These are phyloP conservation scores for Hymenoscyphus scutula DNA, from an alignment of 2,329 filamentous ascomycete genomes.

Conservation along the genomic window DNA sequence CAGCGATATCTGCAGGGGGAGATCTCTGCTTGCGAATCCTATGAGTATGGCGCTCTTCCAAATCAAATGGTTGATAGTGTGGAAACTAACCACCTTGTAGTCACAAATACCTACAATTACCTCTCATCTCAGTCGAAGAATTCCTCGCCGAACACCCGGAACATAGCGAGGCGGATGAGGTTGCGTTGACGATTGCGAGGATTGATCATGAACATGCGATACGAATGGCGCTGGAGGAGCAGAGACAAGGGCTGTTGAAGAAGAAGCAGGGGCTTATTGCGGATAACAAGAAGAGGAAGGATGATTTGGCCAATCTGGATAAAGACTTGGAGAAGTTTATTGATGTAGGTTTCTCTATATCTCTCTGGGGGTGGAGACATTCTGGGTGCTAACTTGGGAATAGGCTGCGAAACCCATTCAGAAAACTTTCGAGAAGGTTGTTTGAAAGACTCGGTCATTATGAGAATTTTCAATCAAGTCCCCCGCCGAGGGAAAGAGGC, in stretches of 20 bases:
- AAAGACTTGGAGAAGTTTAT: constrained; percentile 92
- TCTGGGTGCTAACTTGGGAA: constrained; percentile 12
- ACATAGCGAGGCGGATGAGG: constrained; percentile 67
- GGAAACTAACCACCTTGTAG: constrained; percentile 43
- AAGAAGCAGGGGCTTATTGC: constrained; percentile 67
- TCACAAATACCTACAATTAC: constrained; percentile 84
- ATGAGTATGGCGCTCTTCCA: constrained; percentile 71
- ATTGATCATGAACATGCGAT: constrained; percentile 89
- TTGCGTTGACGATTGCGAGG: constrained; percentile 81
- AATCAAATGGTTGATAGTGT: not conserved
- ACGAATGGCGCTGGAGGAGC: constrained; percentile 80
- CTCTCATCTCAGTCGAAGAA: constrained; percentile 78
- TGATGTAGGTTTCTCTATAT: constrained; percentile 56
- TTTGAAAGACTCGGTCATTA: constrained; percentile 21
- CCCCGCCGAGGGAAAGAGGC: not conserved
- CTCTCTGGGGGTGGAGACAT: not conserved
- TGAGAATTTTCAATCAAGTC: not conserved
- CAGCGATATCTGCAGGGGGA: constrained; percentile 87
- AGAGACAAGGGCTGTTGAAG: constrained; percentile 73
- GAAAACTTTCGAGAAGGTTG: constrained; percentile 76
- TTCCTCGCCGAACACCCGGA: constrained; percentile 78
- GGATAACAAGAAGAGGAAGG: constrained; percentile 88
- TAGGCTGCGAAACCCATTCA: constrained; percentile 86
- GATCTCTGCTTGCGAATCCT: constrained; percentile 85
- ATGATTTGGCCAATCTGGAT: constrained; percentile 87